phyloP scores from a whole-genome alignment of 129 eudicot species.

The Helianthus annuus region HanXRQr2.0-SUNRISE NC_035441.2:7325299-7325798 shows the following conservation, averaged over 20 bases:
- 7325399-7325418: constrained; percentile 31
- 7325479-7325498: constrained; percentile 38
- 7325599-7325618: constrained; percentile 19
- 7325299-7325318: constrained; percentile 53
- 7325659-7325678: constrained; percentile 5
- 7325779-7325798: too few relatives aligned
- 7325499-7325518: constrained; percentile 36
- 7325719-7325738: constrained; percentile 37
- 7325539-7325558: constrained; percentile 36
- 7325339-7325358: constrained; percentile 21
- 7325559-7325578: constrained; percentile 29
- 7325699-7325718: constrained; percentile 18
- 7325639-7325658: constrained; percentile 27
- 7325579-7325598: constrained; percentile 25
- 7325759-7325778: not conserved
- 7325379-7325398: constrained; percentile 34
- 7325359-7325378: not conserved
- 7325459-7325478: constrained; percentile 38
- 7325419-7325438: constrained; percentile 37
- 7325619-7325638: constrained; percentile 23
- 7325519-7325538: constrained; percentile 37
- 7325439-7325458: constrained; percentile 45
- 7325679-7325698: constrained; percentile 40
- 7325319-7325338: constrained; percentile 31
- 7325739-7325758: constrained; percentile 22